Evolutionary conservation across 257 asterid species (phyloP).

Genomic region (Galeopsis tetrahit): DNA sequence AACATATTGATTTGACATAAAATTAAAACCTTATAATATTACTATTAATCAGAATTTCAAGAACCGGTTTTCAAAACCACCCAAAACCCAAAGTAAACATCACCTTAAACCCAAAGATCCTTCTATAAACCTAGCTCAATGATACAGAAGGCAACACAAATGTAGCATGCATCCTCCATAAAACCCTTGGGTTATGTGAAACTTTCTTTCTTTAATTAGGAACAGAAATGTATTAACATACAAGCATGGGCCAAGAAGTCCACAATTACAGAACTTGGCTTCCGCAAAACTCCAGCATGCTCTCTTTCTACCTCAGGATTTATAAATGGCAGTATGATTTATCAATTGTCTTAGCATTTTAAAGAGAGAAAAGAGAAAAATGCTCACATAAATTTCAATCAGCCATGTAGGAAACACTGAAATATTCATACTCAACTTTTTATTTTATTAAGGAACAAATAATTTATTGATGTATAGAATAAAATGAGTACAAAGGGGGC

Average conservation of each 20-base stretch:
- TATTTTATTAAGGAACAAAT: background rate
- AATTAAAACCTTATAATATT: no score
- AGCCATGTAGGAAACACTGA: background rate
- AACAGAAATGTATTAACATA: no score
- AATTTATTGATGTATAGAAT: background rate
- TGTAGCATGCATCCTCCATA: slow-evolving; percentile 14
- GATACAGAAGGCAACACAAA: background rate
- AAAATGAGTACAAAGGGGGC: background rate
- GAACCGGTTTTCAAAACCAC: no score
- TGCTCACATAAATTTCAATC: slow-evolving; percentile 11
- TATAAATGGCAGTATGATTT: background rate
- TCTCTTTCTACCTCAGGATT: slow-evolving; percentile 2
- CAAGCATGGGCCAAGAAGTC: no score
- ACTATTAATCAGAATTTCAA: no score
- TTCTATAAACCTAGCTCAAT: no score
- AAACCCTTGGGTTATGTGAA: background rate
- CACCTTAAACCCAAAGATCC: no score
- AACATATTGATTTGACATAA: no score
- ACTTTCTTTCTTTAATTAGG: no score
- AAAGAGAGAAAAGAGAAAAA: slow-evolving; percentile 1
- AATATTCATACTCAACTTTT: background rate
- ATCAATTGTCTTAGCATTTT: background rate
- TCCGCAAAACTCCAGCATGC: background rate
- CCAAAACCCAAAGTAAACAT: no score
- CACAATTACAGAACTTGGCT: no score